Percentiles rank a stretch among this genome's conserved stretches.
Conservation (phyloP, 2,329 filamentous ascomycete genomes). For the Helotiales sp. region DNA sequence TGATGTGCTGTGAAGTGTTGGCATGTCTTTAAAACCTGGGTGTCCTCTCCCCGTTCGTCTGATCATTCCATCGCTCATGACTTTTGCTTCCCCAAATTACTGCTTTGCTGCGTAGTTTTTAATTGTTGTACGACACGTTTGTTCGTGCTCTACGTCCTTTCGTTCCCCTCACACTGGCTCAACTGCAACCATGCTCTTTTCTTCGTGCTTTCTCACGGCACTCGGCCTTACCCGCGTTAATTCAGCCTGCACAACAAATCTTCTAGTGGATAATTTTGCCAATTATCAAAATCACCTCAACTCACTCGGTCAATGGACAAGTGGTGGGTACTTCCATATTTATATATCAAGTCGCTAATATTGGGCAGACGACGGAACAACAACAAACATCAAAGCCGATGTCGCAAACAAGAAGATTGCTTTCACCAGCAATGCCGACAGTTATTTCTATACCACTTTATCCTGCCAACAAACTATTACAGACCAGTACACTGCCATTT, state of each 20-base stretch:
- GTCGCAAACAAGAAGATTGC: constrained; percentile 51
- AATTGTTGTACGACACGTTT: constrained; percentile 18
- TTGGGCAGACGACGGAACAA: constrained; percentile 54
- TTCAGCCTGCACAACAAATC: constrained; percentile 39
- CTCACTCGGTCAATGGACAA: constrained; percentile 45
- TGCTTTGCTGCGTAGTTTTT: neutral
- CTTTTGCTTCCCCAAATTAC: neutral
- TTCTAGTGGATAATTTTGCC: constrained; percentile 42
- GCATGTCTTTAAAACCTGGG: neutral
- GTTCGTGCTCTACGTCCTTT: constrained; percentile 28
- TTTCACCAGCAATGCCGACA: constrained; percentile 53
- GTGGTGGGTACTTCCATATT: constrained; percentile 39
- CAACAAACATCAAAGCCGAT: constrained; percentile 48
- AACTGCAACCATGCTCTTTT: constrained; percentile 21
- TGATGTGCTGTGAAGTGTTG: neutral
- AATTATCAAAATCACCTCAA: constrained; percentile 43
- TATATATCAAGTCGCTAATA: constrained; percentile 11
- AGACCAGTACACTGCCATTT: constrained; percentile 53
- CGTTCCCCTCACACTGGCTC: constrained; percentile 19
- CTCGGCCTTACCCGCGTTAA: constrained; percentile 17
- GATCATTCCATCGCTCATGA: neutral
- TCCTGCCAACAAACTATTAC: constrained; percentile 51
- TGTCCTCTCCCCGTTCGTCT: neutral
- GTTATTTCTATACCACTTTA: constrained; percentile 61
- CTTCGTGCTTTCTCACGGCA: constrained; percentile 7